A percentile compares a stretch with the other conserved stretches of the same genome.
Evolutionary conservation across 202 grass and related monocot species (phyloP).

Genomic region (Bolboschoenoplectus hybrid): DNA sequence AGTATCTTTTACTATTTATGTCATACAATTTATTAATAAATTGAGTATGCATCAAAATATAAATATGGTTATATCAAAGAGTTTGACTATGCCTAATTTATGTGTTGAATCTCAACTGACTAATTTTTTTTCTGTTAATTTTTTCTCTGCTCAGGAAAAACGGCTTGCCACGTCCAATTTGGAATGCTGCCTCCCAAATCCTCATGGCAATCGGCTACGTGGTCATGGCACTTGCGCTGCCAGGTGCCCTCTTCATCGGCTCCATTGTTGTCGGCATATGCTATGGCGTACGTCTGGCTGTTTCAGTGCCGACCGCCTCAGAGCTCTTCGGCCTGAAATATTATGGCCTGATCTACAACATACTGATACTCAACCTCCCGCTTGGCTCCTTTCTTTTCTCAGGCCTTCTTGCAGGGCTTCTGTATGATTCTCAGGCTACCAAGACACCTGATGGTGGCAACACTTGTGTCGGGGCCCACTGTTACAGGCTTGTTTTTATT

Average conservation of each 20-base stretch:
- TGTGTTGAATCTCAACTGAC: constrained; percentile 14
- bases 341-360: constrained; percentile 98
- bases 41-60: too few species aligned
- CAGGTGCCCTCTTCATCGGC: constrained; percentile 84
- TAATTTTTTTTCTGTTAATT: background rate
- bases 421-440: constrained; percentile 88
- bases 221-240: constrained; percentile 71
- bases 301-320: constrained; percentile 84
- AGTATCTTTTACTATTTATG: background rate
- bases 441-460: constrained; percentile 68
- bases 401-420: constrained; percentile 79
- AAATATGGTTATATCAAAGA: background rate
- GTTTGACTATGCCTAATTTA: background rate
- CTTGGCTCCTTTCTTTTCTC: constrained; percentile 98
- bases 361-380: constrained; percentile 93
- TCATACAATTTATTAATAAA: background rate
- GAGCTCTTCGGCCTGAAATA: constrained; percentile 96
- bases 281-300: constrained; percentile 83
- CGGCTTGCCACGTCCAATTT: constrained; percentile 68
- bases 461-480: constrained; percentile 84
- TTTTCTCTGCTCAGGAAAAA: constrained; percentile 52
- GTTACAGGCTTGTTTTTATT: constrained; percentile 81
- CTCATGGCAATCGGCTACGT: constrained; percentile 77
- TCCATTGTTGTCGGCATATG: constrained; percentile 79
- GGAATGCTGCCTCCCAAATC: constrained; percentile 89